Evolutionary conservation across 805 yeast genomes (phyloP), one percentile per base, ranked within the genome.

Genomic region (Ogataea minuta): DNA sequence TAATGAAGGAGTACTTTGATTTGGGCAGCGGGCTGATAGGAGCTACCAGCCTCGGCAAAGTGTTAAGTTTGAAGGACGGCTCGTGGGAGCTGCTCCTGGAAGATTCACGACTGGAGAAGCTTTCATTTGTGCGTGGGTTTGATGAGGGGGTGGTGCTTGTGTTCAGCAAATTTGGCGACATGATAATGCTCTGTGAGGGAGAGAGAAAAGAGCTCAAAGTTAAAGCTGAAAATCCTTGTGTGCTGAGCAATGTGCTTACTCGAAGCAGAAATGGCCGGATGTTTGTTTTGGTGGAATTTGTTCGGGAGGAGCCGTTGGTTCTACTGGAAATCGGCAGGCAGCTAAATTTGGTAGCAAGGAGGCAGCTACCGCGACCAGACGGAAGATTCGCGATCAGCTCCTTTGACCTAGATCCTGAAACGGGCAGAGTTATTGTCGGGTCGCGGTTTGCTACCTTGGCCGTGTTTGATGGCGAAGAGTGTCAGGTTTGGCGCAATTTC

Each of bases 401-500:
- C n/a, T 54, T 81, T 19, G 68, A 62, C 16, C 60, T 68, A 25
- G 77, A 73, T 46, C 43, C 56, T 2, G 47, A 11, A 0, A 63
- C 62, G 28, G 54, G 62, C 13, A 64, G 67, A 59, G 52, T 86
- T 1, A 52, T 83, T 12, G 60, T 88, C 13, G 95, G 93, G 0
- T 84, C 93, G 3, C 66, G 95, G 45, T 77, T 73, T 52, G 84
- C 87, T 11, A 76, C 85, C 0, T 27, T 88, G 4, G 67, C 72
- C 31, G 49, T 79, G 14, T 28, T 11, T 11, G 26, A 36, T 2
- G 48, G 41, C 15, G 54, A 67, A 23, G 54, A 57, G 16, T 19
- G 49, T 7, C 36, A 57, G 15, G 34, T 54, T 21, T 72, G 68
- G 62, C 75, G 70, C 50, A 79, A 76, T 49, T 47, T 81, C 9